Conservation (phyloP, 2,329 filamentous ascomycete species). For the Claviceps citrina region DNA sequence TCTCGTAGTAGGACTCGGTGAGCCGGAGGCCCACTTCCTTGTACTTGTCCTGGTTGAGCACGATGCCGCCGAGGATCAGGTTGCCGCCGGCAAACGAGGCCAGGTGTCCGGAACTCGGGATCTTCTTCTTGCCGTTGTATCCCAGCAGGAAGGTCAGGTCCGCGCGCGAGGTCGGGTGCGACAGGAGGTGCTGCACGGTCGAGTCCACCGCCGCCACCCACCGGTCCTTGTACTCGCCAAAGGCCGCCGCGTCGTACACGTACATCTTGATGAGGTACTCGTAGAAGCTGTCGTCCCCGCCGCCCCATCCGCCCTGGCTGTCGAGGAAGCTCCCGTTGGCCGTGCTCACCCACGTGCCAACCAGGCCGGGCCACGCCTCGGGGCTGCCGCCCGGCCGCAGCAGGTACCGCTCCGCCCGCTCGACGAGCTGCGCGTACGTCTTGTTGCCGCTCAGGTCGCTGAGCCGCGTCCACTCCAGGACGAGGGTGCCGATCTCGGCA, state of each 20-base stretch:
- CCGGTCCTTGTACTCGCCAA: slow-evolving; percentile 49
- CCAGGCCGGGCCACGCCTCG: slow-evolving; percentile 63
- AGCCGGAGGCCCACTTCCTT: slow-evolving; percentile 59
- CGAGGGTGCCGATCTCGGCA: slow-evolving; percentile 61
- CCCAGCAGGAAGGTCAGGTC: slow-evolving; percentile 58
- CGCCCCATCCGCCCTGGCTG: slow-evolving; percentile 57
- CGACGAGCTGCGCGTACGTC: slow-evolving; percentile 49
- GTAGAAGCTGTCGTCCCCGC: slow-evolving; percentile 67
- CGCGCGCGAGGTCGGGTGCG: slow-evolving; percentile 47
- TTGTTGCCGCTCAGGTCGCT: slow-evolving; percentile 57
- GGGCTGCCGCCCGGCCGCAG: slow-evolving; percentile 41
- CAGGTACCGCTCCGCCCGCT: slow-evolving; percentile 55
- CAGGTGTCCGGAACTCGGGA: slow-evolving; percentile 38
- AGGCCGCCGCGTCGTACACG: slow-evolving; percentile 55
- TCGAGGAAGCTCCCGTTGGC: slow-evolving; percentile 51
- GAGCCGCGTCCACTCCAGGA: slow-evolving; percentile 72
- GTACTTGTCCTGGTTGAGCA: slow-evolving; percentile 50
- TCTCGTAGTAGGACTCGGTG: slow-evolving; percentile 56
- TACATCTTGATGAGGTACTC: slow-evolving; percentile 91
- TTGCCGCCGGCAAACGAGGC: slow-evolving; percentile 76
- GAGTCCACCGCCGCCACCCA: slow-evolving; percentile 67
- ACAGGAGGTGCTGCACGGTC: slow-evolving; percentile 54
- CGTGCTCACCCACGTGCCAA: slow-evolving; percentile 53
- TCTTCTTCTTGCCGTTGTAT: slow-evolving; percentile 32
- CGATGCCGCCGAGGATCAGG: slow-evolving; percentile 66